Evolutionary conservation across 148 eudicot genomes (phyloP).

Genomic region (Agrostemma githago): DNA sequence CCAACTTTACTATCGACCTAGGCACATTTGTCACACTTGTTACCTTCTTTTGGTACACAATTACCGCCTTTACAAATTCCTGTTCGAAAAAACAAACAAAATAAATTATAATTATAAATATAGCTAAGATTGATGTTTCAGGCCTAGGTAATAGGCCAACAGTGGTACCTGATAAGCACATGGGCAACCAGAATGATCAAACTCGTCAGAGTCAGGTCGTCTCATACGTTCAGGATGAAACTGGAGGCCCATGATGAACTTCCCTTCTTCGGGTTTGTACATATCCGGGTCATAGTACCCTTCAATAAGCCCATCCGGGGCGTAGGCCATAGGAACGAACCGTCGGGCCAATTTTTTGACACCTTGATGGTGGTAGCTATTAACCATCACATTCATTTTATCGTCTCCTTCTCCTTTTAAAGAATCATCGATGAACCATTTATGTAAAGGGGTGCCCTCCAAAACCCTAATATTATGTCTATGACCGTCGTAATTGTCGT

Average conservation of each 20-base stretch:
- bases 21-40: conserved; percentile 32
- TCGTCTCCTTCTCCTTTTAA: conserved; percentile 26
- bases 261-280: conserved; percentile 73
- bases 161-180: conserved; percentile 60
- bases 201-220: conserved; percentile 39
- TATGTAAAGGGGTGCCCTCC: conserved; percentile 54
- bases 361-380: conserved; percentile 93
- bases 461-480: conserved; percentile 54
- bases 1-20: conserved; percentile 34
- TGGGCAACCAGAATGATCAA: conserved; percentile 81
- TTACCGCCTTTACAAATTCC: conserved; percentile 79
- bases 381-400: conserved; percentile 51
- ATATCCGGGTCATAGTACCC: conserved; percentile 77
- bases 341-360: conserved; percentile 66
- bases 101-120: too few relatives aligned
- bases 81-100: conserved; percentile 8
- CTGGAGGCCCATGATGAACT: conserved; percentile 79
- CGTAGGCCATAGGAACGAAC: conserved; percentile 74
- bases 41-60: conserved; percentile 61
- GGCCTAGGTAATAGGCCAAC: too few relatives aligned
- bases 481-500: conserved; percentile 74
- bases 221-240: conserved; percentile 95
- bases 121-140: too few relatives aligned
- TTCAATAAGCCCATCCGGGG: conserved; percentile 71
- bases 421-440: conserved; percentile 60